phyloP scores from a whole-genome alignment of 176 grass and related monocot genomes.

The Stipa capillata region DNA sequence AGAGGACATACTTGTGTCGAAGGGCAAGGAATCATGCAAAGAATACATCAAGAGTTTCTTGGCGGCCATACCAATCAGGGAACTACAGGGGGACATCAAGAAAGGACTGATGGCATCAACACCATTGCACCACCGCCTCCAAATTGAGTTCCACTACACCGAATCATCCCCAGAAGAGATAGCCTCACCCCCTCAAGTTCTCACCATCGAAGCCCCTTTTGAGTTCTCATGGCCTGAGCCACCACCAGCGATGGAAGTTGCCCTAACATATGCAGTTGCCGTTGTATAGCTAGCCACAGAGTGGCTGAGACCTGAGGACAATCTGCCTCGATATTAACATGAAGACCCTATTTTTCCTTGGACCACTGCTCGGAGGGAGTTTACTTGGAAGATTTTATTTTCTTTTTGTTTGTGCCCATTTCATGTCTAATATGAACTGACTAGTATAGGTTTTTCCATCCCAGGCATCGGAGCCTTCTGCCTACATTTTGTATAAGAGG shows the following conservation, averaged over 20 bases:
- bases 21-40: slow-evolving; percentile 68
- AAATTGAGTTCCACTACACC: slow-evolving; percentile 87
- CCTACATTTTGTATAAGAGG: too few relatives aligned
- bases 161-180: slow-evolving; percentile 15
- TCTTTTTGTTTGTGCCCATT: neutral
- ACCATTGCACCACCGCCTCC: slow-evolving; percentile 58
- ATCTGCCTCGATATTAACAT: neutral
- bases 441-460: slow-evolving; percentile 9
- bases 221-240: slow-evolving; percentile 48
- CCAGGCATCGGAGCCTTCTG: neutral
- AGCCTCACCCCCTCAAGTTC: neutral
- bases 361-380: neutral
- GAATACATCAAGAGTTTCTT: slow-evolving; percentile 89
- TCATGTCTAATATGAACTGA: slow-evolving; percentile 20
- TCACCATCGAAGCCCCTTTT: neutral
- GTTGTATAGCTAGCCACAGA: slow-evolving; percentile 22
- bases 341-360: slow-evolving; percentile 16
- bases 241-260: slow-evolving; percentile 1
- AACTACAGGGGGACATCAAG: slow-evolving; percentile 63
- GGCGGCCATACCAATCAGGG: slow-evolving; percentile 67
- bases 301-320: neutral
- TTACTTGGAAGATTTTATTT: slow-evolving; percentile 18
- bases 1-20: slow-evolving; percentile 17
- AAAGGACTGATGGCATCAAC: slow-evolving; percentile 38
- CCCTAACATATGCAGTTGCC: neutral